Evolutionary conservation across 805 yeast genomes (phyloP).

Genomic region (Cyberlindnera amylophila): DNA sequence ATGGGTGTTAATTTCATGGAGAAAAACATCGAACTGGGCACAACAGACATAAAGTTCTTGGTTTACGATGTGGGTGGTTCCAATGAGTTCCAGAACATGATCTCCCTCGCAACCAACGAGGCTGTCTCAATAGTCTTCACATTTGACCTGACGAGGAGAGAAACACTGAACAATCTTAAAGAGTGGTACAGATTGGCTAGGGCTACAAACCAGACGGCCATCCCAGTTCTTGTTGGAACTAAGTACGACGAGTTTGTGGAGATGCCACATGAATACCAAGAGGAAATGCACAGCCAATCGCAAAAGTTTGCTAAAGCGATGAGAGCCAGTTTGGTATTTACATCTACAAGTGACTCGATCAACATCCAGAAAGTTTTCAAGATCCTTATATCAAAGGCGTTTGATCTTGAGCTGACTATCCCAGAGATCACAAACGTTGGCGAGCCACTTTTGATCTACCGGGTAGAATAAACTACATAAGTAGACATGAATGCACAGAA

Average conservation of each 20-base stretch:
- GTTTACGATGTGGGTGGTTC: constrained; percentile 98
- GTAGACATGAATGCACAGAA: not conserved
- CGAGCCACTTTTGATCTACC: constrained; percentile 68
- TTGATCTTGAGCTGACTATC: constrained; percentile 68
- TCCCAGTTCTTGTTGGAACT: constrained; percentile 89
- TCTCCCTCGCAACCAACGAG: constrained; percentile 86
- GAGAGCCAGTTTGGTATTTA: constrained; percentile 80
- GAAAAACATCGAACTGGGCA: constrained; percentile 75
- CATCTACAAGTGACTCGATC: constrained; percentile 88
- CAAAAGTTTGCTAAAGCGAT: constrained; percentile 83
- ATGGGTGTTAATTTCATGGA: constrained; percentile 95
- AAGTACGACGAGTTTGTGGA: constrained; percentile 86
- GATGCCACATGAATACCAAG: constrained; percentile 73
- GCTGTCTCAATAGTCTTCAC: constrained; percentile 88
- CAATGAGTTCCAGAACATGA: constrained; percentile 90
- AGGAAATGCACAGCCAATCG: constrained; percentile 78
- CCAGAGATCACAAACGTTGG: constrained; percentile 84
- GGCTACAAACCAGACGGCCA: constrained; percentile 85
- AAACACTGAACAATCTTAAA: constrained; percentile 81
- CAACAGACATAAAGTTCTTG: constrained; percentile 84
- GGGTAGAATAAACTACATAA: not conserved
- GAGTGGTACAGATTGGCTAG: constrained; percentile 95
- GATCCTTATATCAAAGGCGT: constrained; percentile 83
- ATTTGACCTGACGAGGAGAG: constrained; percentile 85
- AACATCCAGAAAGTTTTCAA: constrained; percentile 93